phyloP scores from a whole-genome alignment of 2,329 filamentous ascomycete genomes.

The Didymella glomerata region DNA sequence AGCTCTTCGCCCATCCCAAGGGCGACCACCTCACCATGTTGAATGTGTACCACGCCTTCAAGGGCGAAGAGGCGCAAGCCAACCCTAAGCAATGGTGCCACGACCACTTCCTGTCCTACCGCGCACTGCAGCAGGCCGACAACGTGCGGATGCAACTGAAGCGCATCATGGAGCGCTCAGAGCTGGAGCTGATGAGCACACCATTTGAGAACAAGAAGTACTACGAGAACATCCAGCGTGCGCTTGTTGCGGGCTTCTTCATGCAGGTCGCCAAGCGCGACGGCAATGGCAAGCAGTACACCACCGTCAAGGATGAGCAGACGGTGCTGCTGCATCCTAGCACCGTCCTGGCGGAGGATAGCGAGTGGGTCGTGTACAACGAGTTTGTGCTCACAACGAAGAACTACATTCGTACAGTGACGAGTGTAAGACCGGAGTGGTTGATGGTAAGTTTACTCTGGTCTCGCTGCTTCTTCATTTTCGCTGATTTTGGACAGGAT shows the following conservation, averaged over 20 bases:
- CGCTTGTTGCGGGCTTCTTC: constrained; percentile 94
- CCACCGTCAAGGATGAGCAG: constrained; percentile 96
- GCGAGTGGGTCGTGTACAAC: constrained; percentile 97
- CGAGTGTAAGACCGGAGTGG: constrained; percentile 92
- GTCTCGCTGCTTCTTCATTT: not conserved
- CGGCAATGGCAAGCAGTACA: constrained; percentile 85
- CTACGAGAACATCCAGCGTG: constrained; percentile 95
- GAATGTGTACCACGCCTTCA: constrained; percentile 98
- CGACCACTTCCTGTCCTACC: constrained; percentile 91
- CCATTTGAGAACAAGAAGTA: constrained; percentile 96
- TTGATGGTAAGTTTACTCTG: constrained; percentile 70
- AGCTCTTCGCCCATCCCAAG: constrained; percentile 87
- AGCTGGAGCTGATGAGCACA: constrained; percentile 85
- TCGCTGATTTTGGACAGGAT: constrained; percentile 65
- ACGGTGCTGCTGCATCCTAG: constrained; percentile 91
- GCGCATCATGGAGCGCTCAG: constrained; percentile 95
- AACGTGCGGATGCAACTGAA: constrained; percentile 91
- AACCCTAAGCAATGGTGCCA: constrained; percentile 94
- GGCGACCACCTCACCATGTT: constrained; percentile 96
- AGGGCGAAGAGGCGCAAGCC: constrained; percentile 71
- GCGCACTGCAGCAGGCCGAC: constrained; percentile 89
- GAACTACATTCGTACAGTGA: constrained; percentile 96
- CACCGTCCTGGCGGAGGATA: constrained; percentile 85
- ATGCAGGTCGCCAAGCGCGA: constrained; percentile 99
- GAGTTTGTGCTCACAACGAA: constrained; percentile 98